Percentiles rank a stretch among this genome's conserved stretches.
These are phyloP conservation scores for Tausonia pullulans DNA, from an alignment of 1,284 basidiomycete genomes.

Conservation along the genomic window DNA sequence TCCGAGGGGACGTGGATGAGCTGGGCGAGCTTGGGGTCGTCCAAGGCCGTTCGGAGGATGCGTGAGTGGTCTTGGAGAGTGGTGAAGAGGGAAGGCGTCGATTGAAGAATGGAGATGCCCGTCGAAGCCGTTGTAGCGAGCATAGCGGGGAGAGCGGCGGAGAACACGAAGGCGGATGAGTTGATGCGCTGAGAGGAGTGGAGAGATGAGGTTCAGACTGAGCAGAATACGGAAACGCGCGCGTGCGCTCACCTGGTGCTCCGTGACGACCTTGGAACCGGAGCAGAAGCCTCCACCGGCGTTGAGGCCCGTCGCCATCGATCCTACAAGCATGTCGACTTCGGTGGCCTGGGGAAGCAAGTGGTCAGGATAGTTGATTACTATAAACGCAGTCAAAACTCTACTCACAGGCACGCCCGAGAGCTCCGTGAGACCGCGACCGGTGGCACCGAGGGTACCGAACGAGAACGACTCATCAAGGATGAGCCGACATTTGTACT, in stretches of 20 bases:
- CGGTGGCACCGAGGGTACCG: conserved; percentile 82
- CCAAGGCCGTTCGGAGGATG: conserved; percentile 62
- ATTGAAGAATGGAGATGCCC: conserved; percentile 64
- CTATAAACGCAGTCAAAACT: no score
- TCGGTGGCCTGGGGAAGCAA: conserved; percentile 33
- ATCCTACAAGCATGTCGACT: conserved; percentile 54
- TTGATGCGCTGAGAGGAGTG: conserved; percentile 68
- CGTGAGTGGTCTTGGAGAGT: conserved; percentile 71
- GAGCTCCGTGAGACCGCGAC: conserved; percentile 85
- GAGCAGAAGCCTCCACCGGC: conserved; percentile 92
- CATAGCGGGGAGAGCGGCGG: conserved; percentile 84
- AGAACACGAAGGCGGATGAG: conserved; percentile 89
- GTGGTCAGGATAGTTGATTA: no score
- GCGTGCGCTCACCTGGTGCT: conserved; percentile 59
- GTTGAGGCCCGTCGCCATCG: conserved; percentile 72
- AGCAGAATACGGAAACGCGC: conserved; percentile 47
- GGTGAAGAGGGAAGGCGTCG: conserved; percentile 59
- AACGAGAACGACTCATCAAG: conserved; percentile 92
- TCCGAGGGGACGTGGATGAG: conserved; percentile 76
- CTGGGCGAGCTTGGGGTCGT: conserved; percentile 49
- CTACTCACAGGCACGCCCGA: conserved; percentile 72
- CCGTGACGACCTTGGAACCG: conserved; percentile 67
- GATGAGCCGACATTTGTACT: conserved; percentile 92
- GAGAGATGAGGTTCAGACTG: conserved; percentile 91
- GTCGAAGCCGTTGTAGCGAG: conserved; percentile 78